Evolutionary conservation across 2,329 filamentous ascomycete species (phyloP), one percentile per base, ranked within the genome.

Genomic region (Fusarium denticulatum): DNA sequence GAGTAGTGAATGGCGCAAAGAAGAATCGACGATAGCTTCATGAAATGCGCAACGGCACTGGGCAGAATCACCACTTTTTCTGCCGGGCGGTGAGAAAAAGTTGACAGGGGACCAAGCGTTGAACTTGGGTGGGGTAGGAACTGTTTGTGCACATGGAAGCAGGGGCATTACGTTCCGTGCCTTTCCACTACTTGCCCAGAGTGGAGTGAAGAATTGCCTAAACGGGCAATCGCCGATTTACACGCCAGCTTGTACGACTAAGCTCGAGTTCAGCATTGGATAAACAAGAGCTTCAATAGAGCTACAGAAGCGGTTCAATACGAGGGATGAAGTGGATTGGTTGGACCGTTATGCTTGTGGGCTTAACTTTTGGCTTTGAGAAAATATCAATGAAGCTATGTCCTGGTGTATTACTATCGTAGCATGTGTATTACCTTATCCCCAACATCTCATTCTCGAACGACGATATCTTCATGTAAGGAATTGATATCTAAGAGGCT

Each of bases 11-110:
- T 57, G 39, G 59, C 63, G 60, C 56, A 57, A 60, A 32, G 30
- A 68, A 57, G 55, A 68, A 57, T 67, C 52, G 73, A 63, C 72
- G 64, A 76, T 74, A 63, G 64, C 58, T 68, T 76, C 64, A 73
- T 34, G 40, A 49, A 46, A 64, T 67, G 40, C 40, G 45, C 40
- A 57, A 22, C 57, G 30, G 46, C 50, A 43, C 52, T 49, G 50
- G 69, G 47, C 32, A 58, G 59, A 63, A 71, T 68, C 40, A 57
- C 60, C 45, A 64, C 71, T 77, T 77, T 77, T 81, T 80, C 77
- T 81, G 79, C 79, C 79, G 70, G 77, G 79, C 79, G 79, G 79
- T 81, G 63, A 71, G n/a, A 14, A 39, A 36, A n/a, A 18, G 20
- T 42, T n/a, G 42, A 49, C 55, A 49, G 37, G 60, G 60, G 49